A percentile compares a stretch with the other conserved stretches of the same genome.
Evolutionary conservation across 2,329 filamentous ascomycete genomes (phyloP).

Genomic region (Trichoderma sp.): DNA sequence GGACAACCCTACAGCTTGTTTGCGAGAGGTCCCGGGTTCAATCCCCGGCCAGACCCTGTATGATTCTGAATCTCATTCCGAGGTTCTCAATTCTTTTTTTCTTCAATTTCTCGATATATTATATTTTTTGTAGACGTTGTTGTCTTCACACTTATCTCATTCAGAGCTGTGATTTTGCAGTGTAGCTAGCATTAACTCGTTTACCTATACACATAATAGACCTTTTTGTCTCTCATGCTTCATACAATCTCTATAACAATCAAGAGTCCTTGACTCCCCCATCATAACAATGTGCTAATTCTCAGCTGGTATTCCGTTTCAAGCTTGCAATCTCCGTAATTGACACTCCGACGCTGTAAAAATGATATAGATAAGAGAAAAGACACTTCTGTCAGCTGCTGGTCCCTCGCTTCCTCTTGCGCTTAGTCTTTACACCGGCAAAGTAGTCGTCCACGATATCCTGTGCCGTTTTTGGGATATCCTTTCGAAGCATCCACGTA

Average conservation of each 20-base stretch:
- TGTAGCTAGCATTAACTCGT: background rate
- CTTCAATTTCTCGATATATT: background rate
- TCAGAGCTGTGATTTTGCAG: background rate
- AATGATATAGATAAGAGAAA: background rate
- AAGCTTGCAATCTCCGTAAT: background rate
- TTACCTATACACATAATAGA: background rate
- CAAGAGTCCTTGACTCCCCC: background rate
- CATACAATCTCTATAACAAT: background rate
- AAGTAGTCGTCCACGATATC: constrained; percentile 31
- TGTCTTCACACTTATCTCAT: background rate
- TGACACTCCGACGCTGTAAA: background rate
- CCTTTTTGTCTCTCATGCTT: background rate
- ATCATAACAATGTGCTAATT: background rate
- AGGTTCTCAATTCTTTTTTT: background rate
- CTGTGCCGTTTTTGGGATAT: constrained; percentile 30
- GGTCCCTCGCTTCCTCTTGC: background rate
- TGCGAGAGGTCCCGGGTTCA: constrained; percentile 48
- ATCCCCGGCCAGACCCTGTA: constrained; percentile 43
- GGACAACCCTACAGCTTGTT: constrained; percentile 9
- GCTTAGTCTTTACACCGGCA: background rate
- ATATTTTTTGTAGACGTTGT: background rate
- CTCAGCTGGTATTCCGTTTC: background rate
- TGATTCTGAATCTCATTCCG: background rate
- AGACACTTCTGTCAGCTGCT: background rate
- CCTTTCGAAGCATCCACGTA: constrained; percentile 31